Base-by-base conservation (phyloP, 352 stramenopile species). In the Halophytophthora polymorphica region DNA sequence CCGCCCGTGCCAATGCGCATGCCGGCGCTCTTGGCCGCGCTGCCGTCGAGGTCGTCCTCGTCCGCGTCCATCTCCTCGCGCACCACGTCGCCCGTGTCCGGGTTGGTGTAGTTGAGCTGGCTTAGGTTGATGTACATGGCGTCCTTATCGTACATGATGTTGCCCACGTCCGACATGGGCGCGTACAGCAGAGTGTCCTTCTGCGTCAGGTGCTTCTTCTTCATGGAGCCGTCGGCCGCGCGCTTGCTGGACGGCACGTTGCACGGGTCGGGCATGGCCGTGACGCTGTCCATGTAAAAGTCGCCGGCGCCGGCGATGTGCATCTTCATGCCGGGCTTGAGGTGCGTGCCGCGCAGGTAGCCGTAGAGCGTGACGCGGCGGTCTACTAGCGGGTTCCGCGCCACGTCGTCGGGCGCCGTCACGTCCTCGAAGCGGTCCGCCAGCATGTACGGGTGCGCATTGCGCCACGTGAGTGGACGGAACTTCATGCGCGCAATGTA, bases 381-480 rank as follows among this genome's bases (percentile, higher is more conserved):
- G 56, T 98, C 92, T 35, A 90, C 86, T 18, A 89, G 69, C 31
- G 86, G 71, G 71, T 99, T 94, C 18, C 92, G 88, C 56, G 98
- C 86, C 46, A 99, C 82, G 37, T 95, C 70, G 48, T 97, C 90
- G 0, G 95, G 94, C 59, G 97, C 79, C 2, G 97, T 99, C 19
- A 99, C 95, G 68, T 99, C 97, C 60, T 99, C 90, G 45, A 97
- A 92, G 13, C 98, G 88, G 71, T 99, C 98, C 6, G 97, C 95
- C 2, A 99, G 64, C 60, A 99, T 80, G 72, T 99, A 99, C 22
- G 97, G 95, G 66, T 99, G 98, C n/a, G 96, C 96, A 73, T 99
- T 99, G 12, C 97, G 82, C 98, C 98, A 99, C 37, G 96, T 88
- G 2, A 99, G 67, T 12, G 98, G 98, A 3, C 98, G 83, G 64